Evolutionary conservation across 1,284 basidiomycete species (phyloP).

Genomic region (Megacollybia platyphylla): DNA sequence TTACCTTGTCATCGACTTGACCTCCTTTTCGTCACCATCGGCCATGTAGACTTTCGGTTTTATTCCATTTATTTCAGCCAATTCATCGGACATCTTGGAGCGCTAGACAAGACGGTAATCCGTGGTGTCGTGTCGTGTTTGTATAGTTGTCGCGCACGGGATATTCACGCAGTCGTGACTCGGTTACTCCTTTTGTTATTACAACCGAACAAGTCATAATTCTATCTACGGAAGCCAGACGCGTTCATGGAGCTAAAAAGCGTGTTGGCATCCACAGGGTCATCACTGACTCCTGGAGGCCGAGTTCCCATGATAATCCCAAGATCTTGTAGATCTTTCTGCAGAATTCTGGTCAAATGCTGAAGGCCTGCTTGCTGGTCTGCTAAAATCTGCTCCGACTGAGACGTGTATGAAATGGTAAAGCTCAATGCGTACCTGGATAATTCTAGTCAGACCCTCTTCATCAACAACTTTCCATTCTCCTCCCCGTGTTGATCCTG

Average conservation of each 20-base stretch:
- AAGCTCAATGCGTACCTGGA: slow-evolving; percentile 38
- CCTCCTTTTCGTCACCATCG: slow-evolving; percentile 30
- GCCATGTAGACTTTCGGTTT: slow-evolving; percentile 25
- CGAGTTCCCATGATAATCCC: slow-evolving; percentile 49
- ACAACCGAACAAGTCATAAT: background rate
- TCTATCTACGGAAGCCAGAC: background rate
- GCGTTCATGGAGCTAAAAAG: background rate
- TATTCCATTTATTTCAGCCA: slow-evolving; percentile 30
- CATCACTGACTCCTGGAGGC: slow-evolving; percentile 13
- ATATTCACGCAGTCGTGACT: background rate
- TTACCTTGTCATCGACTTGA: slow-evolving; percentile 28
- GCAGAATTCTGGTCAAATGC: slow-evolving; percentile 67
- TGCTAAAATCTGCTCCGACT: slow-evolving; percentile 47
- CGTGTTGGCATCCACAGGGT: slow-evolving; percentile 7
- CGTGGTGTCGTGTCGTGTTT: no score
- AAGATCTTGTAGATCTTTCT: slow-evolving; percentile 57
- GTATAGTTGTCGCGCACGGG: background rate
- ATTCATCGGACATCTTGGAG: slow-evolving; percentile 15
- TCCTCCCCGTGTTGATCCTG: slow-evolving; percentile 18
- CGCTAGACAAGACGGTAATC: no score
- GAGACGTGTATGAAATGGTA: slow-evolving; percentile 7
- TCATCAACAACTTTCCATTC: slow-evolving; percentile 80
- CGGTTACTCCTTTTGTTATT: background rate
- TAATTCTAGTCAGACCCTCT: slow-evolving; percentile 65
- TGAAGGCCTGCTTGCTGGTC: slow-evolving; percentile 75